Percentiles rank a stretch among this genome's conserved stretches.
Evolutionary conservation across 225 moss, liverwort and hornwort genomes (phyloP).

Genomic region (Thuidium tamariscinum): DNA sequence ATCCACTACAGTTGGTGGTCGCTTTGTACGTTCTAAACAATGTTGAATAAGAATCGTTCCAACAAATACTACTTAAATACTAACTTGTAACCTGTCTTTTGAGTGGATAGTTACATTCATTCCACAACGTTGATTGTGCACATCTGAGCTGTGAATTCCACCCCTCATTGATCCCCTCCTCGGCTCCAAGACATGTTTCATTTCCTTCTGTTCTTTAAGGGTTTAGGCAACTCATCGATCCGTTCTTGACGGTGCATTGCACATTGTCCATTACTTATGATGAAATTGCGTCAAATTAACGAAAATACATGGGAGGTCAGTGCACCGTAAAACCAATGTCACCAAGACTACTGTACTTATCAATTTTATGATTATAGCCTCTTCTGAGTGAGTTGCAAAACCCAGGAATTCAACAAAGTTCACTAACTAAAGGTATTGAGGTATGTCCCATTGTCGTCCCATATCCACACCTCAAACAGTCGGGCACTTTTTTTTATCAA

Average conservation of each 20-base stretch:
- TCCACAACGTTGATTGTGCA: background rate
- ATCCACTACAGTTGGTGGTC: no score
- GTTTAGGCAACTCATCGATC: no score
- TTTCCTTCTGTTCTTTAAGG: background rate
- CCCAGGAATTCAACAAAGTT: background rate
- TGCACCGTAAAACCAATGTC: background rate
- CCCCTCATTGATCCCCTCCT: background rate
- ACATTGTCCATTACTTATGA: background rate
- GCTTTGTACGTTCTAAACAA: no score
- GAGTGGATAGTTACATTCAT: background rate
- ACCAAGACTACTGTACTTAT: background rate
- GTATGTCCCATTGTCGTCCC: no score
- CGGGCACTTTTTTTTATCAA: no score
- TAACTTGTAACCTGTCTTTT: no score
- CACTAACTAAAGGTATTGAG: background rate
- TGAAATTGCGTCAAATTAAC: background rate
- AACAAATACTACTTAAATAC: no score
- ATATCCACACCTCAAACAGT: no score
- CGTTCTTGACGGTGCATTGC: background rate
- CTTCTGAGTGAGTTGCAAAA: background rate
- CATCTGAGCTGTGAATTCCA: background rate
- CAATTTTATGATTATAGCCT: background rate
- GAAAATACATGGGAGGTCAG: background rate
- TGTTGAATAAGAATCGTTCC: no score
- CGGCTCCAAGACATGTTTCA: background rate